Conservation (phyloP, 164 flowering plant species). For the Platanus orientalis region DNA sequence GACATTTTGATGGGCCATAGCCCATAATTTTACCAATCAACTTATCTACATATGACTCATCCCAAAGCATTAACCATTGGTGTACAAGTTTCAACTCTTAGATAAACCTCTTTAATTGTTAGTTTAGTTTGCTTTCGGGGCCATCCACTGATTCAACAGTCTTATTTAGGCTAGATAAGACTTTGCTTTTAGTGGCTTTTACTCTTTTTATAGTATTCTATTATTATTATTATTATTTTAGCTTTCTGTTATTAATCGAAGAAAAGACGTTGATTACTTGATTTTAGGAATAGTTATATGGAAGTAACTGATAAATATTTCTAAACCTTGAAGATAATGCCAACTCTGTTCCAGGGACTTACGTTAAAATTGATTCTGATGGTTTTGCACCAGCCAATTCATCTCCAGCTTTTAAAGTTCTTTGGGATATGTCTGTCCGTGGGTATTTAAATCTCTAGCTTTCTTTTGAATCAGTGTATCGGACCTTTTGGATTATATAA, state of each 20-base stretch:
- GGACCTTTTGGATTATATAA: constrained; percentile 83
- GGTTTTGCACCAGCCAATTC: not conserved
- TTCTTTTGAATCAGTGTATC: constrained; percentile 59
- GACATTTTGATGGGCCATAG: no score
- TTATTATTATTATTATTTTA: not conserved
- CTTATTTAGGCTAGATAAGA: no score
- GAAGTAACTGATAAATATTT: not conserved
- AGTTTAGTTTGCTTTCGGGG: no score
- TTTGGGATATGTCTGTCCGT: not conserved
- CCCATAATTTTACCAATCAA: no score
- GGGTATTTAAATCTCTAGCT: constrained; percentile 6
- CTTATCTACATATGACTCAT: no score
- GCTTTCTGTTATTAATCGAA: not conserved
- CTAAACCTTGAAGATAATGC: not conserved
- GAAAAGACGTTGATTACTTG: not conserved
- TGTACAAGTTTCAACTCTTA: no score
- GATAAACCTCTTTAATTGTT: no score
- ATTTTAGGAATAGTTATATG: not conserved
- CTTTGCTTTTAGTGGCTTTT: not conserved
- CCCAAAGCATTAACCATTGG: no score
- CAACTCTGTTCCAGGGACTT: not conserved
- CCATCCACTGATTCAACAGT: no score
- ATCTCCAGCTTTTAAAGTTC: not conserved
- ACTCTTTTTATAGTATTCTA: not conserved
- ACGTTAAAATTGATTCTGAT: not conserved